These are phyloP conservation scores for Beauveria pseudobassiana DNA, from an alignment of 2,329 filamentous ascomycete genomes.

Conservation along the genomic window DNA sequence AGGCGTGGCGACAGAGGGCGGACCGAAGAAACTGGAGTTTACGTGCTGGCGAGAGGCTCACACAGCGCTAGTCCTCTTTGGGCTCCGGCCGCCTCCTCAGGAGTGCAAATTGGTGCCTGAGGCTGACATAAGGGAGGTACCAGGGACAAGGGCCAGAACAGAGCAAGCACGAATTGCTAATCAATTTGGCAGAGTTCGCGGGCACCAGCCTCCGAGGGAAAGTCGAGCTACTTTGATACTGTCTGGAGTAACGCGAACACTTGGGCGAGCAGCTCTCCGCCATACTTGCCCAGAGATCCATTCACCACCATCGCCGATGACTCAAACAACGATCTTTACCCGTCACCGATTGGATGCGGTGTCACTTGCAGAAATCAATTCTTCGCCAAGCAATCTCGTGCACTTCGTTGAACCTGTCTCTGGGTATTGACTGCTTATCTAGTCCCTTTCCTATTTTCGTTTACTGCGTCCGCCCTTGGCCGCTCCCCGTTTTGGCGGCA, in stretches of 20 bases:
- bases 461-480: slow-evolving; percentile 32
- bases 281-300: background rate
- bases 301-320: slow-evolving; percentile 15
- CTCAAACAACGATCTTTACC: slow-evolving; percentile 11
- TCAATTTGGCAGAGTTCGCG: background rate
- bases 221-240: slow-evolving; percentile 2
- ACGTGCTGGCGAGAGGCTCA: slow-evolving; percentile 28
- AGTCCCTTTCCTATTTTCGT: slow-evolving; percentile 26
- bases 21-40: slow-evolving; percentile 38
- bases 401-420: background rate
- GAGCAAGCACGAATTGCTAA: background rate
- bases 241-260: slow-evolving; percentile 8
- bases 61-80: slow-evolving; percentile 26
- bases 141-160: background rate
- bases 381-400: background rate
- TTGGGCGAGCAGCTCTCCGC: background rate
- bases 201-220: background rate
- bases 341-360: background rate
- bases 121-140: slow-evolving; percentile 14
- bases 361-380: background rate
- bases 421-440: slow-evolving; percentile 3
- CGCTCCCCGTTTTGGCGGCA: slow-evolving; percentile 31
- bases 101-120: slow-evolving; percentile 20
- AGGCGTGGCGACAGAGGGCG: slow-evolving; percentile 31
- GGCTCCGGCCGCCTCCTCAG: slow-evolving; percentile 15